Base-by-base conservation (phyloP, 352 stramenopile genomes). In the Peronospora farinosa region DNA sequence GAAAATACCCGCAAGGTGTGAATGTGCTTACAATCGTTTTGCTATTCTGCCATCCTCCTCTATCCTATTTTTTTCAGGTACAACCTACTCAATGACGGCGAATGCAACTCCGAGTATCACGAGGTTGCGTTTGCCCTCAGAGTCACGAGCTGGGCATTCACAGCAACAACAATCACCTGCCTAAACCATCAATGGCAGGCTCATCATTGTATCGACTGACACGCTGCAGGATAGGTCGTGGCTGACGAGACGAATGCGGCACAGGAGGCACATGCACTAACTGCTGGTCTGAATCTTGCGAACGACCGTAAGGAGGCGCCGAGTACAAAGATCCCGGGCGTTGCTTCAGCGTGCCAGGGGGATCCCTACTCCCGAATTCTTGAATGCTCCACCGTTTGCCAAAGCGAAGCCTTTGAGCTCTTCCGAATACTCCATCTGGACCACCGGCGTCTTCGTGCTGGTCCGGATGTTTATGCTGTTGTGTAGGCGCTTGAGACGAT, bases 381-480 rank as follows among this genome's bases (percentile, higher is more conserved):
- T 67, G 65, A 5, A 67, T 61, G 32, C 48, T 78, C 77, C 76
- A 89, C 2, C 64, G 63, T 51, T 79, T 69, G 10, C 67, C 54
- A 47, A 91, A 91, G 17, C 67, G 65, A 1, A 91, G 72, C 16
- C 55, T 59, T 48, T 91, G 80, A 12, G 27, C 30, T 9, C 80
- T 63, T 21, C 77, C 80, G 45, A 73, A 91, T 1, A 86, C 77
- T 41, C 80, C 80, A 38, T 64, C 52, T 28, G 63, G 52, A 1
- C 73, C 70, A 23, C 69, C 72, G 35, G 65, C 72, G 7, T 56
- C 50, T 54, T 65, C 62, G 30, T 43, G 45, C 23, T 84, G 69
- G 28, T 84, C 67, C 8, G 44, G 21, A 40, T 57, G 61, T 46
- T 36, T 32, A 41, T 45, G 9, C 19, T 45, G 49, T 28, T 41